A percentile compares a stretch with the other conserved stretches of the same genome.
Conservation (phyloP, 345 rosid species). For the Salix dunnii region DNA sequence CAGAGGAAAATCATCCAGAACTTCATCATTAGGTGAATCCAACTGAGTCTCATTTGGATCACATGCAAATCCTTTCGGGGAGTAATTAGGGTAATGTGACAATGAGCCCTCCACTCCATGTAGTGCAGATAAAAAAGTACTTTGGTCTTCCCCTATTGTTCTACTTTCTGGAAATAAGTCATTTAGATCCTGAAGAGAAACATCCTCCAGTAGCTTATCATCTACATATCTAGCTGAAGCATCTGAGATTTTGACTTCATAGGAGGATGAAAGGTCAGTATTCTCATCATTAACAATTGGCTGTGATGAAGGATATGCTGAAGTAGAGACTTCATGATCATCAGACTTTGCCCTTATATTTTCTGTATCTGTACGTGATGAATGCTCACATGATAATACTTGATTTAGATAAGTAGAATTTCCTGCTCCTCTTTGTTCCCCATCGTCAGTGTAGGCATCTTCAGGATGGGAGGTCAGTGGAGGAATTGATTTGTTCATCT, state of each 20-base stretch:
- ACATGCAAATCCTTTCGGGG: constrained; percentile 14
- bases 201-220: constrained; percentile 39
- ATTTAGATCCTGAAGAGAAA: constrained; percentile 32
- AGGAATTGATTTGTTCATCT: constrained; percentile 15
- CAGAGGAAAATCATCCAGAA: constrained; percentile 32
- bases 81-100: constrained; percentile 14
- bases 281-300: constrained; percentile 20
- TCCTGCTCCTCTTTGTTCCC: constrained; percentile 2
- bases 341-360: constrained; percentile 18
- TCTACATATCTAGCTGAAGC: constrained; percentile 23
- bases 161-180: constrained; percentile 32
- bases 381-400: constrained; percentile 16
- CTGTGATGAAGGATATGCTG: constrained; percentile 7
- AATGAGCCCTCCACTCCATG: constrained; percentile 31
- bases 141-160: constrained; percentile 43
- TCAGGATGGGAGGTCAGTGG: constrained; percentile 5
- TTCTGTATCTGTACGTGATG: constrained; percentile 18
- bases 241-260: constrained; percentile 22
- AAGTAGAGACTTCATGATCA: constrained; percentile 8
- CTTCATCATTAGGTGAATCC: constrained; percentile 15
- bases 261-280: constrained; percentile 13
- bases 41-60: constrained; percentile 17
- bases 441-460: constrained; percentile 10
- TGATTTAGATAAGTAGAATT: constrained; percentile 11
- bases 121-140: constrained; percentile 47